Percentiles rank a stretch among this genome's conserved stretches.
phyloP scores from a whole-genome alignment of 345 rosid species.

The Psidium friedrichsthalianum region DNA sequence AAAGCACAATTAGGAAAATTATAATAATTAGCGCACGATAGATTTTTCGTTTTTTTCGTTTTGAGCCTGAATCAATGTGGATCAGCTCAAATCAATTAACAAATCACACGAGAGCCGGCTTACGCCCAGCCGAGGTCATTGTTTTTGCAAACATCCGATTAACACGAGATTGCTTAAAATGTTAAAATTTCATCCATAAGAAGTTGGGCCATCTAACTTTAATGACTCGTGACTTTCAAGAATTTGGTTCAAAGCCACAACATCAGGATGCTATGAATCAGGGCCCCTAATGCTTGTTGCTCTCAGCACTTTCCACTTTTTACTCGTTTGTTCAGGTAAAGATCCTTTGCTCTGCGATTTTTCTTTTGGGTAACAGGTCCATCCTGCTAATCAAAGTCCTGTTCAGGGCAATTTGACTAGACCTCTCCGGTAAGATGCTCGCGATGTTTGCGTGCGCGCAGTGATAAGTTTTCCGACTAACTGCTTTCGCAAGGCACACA shows the following conservation, averaged over 20 bases:
- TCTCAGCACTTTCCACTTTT: neutral
- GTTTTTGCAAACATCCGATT: too few relatives aligned
- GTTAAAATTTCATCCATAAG: neutral
- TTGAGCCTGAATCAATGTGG: neutral
- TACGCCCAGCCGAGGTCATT: neutral
- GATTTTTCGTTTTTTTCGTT: neutral
- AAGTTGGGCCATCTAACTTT: neutral
- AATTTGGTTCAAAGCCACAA: neutral
- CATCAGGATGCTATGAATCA: too few relatives aligned
- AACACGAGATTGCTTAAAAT: neutral
- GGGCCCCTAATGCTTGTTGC: neutral
- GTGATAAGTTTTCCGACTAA: neutral
- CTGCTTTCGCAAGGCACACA: neutral
- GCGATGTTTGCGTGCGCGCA: neutral
- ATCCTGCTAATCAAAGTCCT: neutral
- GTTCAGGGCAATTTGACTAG: neutral
- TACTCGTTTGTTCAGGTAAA: neutral
- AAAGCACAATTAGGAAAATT: accelerated
- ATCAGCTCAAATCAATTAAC: neutral
- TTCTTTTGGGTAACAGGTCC: neutral
- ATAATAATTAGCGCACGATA: too few relatives aligned
- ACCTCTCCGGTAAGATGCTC: neutral
- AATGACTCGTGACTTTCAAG: neutral
- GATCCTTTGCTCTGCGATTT: neutral
- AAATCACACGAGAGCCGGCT: neutral